Evolutionary conservation across 768 basidiomycete genomes (phyloP).

Genomic region (Naganishia onofrii): DNA sequence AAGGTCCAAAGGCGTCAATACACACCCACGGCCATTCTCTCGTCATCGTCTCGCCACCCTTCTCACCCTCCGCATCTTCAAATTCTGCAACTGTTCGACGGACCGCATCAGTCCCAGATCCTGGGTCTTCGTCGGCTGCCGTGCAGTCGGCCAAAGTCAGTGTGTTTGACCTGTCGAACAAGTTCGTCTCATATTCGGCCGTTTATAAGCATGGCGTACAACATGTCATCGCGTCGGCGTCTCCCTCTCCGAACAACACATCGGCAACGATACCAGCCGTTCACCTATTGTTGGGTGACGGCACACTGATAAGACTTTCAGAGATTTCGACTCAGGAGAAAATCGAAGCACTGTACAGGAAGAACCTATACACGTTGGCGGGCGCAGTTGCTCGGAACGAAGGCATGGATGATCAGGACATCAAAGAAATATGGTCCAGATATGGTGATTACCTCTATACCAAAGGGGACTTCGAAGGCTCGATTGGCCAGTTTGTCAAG

Average conservation of each 20-base stretch:
- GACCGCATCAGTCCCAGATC: slow-evolving; percentile 37
- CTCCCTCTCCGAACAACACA: background rate
- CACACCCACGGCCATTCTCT: slow-evolving; percentile 77
- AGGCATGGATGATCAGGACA: slow-evolving; percentile 65
- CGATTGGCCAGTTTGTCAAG: slow-evolving; percentile 86
- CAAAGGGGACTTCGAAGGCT: slow-evolving; percentile 87
- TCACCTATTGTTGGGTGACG: slow-evolving; percentile 20
- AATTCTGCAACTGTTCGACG: slow-evolving; percentile 71
- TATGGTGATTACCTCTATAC: slow-evolving; percentile 88
- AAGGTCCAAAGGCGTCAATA: slow-evolving; percentile 84
- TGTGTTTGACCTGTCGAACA: slow-evolving; percentile 87
- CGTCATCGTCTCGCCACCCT: slow-evolving; percentile 82
- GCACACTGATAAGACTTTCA: slow-evolving; percentile 64
- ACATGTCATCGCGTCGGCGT: slow-evolving; percentile 71
- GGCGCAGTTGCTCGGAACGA: slow-evolving; percentile 78
- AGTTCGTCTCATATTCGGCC: slow-evolving; percentile 78
- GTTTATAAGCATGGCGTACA: slow-evolving; percentile 79
- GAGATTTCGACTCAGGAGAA: slow-evolving; percentile 83
- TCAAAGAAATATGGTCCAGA: slow-evolving; percentile 83
- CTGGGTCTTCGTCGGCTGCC: slow-evolving; percentile 34
- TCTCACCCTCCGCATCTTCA: slow-evolving; percentile 65
- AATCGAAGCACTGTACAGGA: slow-evolving; percentile 77
- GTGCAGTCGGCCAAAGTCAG: slow-evolving; percentile 64
- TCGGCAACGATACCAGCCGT: slow-evolving; percentile 61
- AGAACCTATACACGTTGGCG: slow-evolving; percentile 71